Evolutionary conservation across 2,329 filamentous ascomycete genomes (phyloP), one percentile per base, ranked within the genome.

Genomic region (Aspergillus amoenus): DNA sequence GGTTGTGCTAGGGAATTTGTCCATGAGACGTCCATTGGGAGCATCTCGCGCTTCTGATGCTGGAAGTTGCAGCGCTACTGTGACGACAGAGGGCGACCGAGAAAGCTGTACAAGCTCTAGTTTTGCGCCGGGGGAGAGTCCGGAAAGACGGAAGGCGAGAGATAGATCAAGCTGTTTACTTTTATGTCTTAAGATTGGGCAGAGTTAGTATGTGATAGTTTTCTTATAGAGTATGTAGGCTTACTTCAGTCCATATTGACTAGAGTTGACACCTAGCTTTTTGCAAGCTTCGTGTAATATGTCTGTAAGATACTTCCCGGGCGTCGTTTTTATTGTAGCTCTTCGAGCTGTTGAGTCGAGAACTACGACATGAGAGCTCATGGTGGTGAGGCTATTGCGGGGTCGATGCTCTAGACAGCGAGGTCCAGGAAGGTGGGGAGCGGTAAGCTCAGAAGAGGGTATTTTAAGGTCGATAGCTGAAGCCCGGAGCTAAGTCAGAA

Each of bases 91-190:
- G 0, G 93, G 89, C 0, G 92, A 94, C 56, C 90, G 90, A 45
- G 93, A 94, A 58, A 89, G 87, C 70, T 91, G 87, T 21, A 97
- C 88, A 49, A 99, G 89, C 70, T 97, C 93, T 57, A 99, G 85
- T 71, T 95, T 96, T 58, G 94, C 93, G 60, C 94, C 94, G 39
- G 90, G 84, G 12, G 84, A 81, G 5, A 99, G 87, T 49, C 92
- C 91, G 5, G 92, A 89, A 27, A 93, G 85, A 47, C 93, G 88
- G 71, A 93, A 91, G 42, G 90, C 88, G 55, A 91, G 83, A 6
- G 92, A 93, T 8, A 99, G 83, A 68, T 97, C 92, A 57, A 99
- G 80, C 34, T 85, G 81, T 70, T 93, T 96, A 74, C 93, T 90
- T 71, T 91, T 92, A 73, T 93, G 81, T 68, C 89, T 92, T 56